These are phyloP conservation scores for Dendrobium officinale DNA, from an alignment of 106 monocot species.

Conservation along the genomic window DNA sequence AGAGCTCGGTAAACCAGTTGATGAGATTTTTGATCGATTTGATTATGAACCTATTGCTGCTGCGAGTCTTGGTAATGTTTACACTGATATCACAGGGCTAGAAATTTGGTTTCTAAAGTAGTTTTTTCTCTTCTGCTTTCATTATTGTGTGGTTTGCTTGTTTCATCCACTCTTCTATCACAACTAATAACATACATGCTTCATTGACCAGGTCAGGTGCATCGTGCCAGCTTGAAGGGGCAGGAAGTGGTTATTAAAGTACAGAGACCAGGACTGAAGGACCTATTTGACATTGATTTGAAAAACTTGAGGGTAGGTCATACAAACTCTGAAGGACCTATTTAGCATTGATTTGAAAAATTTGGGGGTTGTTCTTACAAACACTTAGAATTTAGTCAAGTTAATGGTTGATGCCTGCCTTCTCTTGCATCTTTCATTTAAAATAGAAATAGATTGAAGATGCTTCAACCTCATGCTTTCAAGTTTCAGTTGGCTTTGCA, in stretches of 20 bases:
- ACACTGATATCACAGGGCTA: background rate
- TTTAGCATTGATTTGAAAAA: slow-evolving; percentile 97
- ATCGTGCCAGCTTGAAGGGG: slow-evolving; percentile 90
- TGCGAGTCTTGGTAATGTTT: slow-evolving; percentile 85
- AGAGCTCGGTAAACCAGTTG: slow-evolving; percentile 69
- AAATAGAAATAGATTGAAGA: background rate
- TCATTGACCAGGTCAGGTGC: slow-evolving; percentile 82
- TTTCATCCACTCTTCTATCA: slow-evolving; percentile 4
- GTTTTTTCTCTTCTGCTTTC: background rate
- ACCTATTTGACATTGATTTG: slow-evolving; percentile 94
- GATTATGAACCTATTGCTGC: slow-evolving; percentile 98
- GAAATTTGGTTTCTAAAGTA: background rate
- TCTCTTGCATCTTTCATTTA: background rate
- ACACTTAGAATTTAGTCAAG: background rate
- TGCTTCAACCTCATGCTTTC: background rate
- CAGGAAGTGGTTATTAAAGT: slow-evolving; percentile 91
- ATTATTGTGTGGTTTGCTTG: background rate
- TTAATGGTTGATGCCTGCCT: background rate
- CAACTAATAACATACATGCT: slow-evolving; percentile 12
- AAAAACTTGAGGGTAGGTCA: slow-evolving; percentile 88
- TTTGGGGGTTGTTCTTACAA: slow-evolving; percentile 8
- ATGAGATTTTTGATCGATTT: slow-evolving; percentile 80
- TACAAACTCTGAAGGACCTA: slow-evolving; percentile 49
- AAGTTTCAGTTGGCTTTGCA: background rate
- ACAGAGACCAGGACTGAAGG: slow-evolving; percentile 95